phyloP scores from a whole-genome alignment of 768 basidiomycete genomes.

The Cyclocybe aegerita region DNA sequence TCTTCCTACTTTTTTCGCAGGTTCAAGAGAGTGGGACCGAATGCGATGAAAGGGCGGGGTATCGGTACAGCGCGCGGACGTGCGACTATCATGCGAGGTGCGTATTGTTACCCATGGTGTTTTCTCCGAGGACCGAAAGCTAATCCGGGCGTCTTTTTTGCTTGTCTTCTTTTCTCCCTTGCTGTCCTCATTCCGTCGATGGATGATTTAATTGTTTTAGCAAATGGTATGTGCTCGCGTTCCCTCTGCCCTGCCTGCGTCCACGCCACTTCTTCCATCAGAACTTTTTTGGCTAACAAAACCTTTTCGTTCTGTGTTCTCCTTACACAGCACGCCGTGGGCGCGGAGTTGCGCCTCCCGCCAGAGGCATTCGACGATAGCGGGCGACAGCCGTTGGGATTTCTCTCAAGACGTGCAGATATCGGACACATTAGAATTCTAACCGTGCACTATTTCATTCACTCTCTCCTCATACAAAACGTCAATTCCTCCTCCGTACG shows the following conservation, averaged over 20 bases:
- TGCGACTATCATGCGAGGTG: conserved; percentile 97
- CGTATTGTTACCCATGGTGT: conserved; percentile 24
- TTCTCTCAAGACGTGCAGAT: too few species aligned
- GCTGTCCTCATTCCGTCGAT: too few species aligned
- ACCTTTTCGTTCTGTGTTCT: conserved; percentile 14
- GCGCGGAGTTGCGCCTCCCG: conserved; percentile 70
- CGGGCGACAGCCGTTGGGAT: background rate
- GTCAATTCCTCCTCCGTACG: too few species aligned
- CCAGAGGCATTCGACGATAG: conserved; percentile 83
- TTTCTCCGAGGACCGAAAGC: conserved; percentile 5
- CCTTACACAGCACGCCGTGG: conserved; percentile 72
- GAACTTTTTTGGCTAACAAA: conserved; percentile 2
- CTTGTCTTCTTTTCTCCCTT: conserved; percentile 16
- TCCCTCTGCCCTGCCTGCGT: background rate
- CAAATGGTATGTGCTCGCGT: conserved; percentile 60
- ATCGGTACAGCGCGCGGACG: conserved; percentile 99
- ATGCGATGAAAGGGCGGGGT: conserved; percentile 98
- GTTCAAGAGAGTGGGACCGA: conserved; percentile 99
- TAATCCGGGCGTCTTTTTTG: conserved; percentile 15
- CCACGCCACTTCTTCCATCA: conserved; percentile 9
- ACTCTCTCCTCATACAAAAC: too few species aligned
- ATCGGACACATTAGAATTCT: too few species aligned
- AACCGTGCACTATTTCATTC: too few species aligned
- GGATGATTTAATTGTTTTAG: conserved; percentile 32
- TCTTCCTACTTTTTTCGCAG: conserved; percentile 44